Conservation (phyloP, 768 basidiomycete genomes). For the Termitomyces sp. region DNA sequence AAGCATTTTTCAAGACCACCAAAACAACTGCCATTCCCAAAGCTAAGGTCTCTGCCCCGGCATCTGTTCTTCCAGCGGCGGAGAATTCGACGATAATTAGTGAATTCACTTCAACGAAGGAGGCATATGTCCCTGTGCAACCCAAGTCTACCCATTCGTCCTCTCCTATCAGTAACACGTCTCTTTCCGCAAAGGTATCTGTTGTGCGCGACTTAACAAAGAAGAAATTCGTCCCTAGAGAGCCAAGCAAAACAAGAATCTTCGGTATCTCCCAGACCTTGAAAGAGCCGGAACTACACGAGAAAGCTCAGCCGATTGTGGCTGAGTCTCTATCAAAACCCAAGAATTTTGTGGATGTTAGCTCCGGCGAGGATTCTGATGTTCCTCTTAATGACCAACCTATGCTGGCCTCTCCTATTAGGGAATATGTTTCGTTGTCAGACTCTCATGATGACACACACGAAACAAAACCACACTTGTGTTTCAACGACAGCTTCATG, state of each 20-base stretch:
- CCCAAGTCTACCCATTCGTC: background rate
- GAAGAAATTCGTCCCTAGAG: background rate
- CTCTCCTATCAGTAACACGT: background rate
- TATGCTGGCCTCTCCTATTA: constrained; percentile 7
- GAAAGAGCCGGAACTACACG: background rate
- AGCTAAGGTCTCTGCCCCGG: background rate
- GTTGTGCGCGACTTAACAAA: constrained; percentile 6
- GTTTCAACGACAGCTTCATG: constrained; percentile 5
- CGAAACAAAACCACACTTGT: background rate
- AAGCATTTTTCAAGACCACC: constrained; percentile 4
- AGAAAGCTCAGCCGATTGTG: background rate
- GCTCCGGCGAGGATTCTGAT: constrained; percentile 4
- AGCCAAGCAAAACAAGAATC: background rate
- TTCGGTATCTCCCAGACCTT: background rate
- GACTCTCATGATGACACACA: constrained; percentile 9
- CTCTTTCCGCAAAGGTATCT: background rate
- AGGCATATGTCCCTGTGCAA: background rate
- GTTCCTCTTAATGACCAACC: background rate
- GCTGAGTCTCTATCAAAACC: background rate
- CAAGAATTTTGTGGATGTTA: background rate
- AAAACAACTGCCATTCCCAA: constrained; percentile 1
- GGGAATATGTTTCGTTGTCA: constrained; percentile 5
- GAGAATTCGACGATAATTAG: background rate
- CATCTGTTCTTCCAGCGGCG: background rate
- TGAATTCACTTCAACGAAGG: background rate